Conservation (phyloP, 352 stramenopile genomes). For the Phytophthora nicotianae region DNA sequence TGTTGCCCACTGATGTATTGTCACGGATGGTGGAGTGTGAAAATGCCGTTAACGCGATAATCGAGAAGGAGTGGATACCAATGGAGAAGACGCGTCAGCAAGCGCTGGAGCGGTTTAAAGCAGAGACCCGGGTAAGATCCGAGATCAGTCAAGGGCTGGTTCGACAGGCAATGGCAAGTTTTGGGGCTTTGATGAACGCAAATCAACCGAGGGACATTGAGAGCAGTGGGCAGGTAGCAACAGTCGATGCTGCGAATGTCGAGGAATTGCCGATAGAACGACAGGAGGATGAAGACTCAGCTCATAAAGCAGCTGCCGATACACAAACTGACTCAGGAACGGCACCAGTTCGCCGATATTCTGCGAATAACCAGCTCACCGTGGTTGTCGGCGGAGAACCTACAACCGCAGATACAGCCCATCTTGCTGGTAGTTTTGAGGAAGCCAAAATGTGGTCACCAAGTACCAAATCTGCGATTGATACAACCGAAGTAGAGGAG, state of each 20-base stretch:
- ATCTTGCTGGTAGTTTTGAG: conserved; percentile 2
- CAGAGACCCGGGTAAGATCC: conserved; percentile 37
- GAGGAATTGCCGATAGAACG: background rate
- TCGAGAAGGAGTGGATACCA: conserved; percentile 62
- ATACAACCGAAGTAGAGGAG: too few relatives aligned
- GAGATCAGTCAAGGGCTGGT: conserved; percentile 55
- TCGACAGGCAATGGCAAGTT: conserved; percentile 50
- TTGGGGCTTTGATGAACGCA: conserved; percentile 3
- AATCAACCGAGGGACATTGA: background rate
- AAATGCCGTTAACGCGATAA: conserved; percentile 46
- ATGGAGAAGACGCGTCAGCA: conserved; percentile 56
- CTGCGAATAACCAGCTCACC: conserved; percentile 33
- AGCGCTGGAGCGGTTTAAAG: conserved; percentile 49
- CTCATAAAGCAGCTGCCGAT: background rate
- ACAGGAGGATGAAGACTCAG: background rate
- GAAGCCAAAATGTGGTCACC: background rate
- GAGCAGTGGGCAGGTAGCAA: conserved; percentile 3
- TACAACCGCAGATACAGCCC: background rate
- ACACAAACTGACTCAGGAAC: conserved; percentile 1
- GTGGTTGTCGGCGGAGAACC: conserved; percentile 25
- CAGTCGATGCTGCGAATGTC: background rate
- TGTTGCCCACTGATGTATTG: conserved; percentile 58
- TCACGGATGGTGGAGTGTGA: conserved; percentile 64
- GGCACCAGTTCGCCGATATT: conserved; percentile 24
- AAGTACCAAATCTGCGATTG: too few relatives aligned